A percentile compares a stretch with the other conserved stretches of the same genome.
Conservation (phyloP, 768 basidiomycete genomes). For the Scleroderma bovista region DNA sequence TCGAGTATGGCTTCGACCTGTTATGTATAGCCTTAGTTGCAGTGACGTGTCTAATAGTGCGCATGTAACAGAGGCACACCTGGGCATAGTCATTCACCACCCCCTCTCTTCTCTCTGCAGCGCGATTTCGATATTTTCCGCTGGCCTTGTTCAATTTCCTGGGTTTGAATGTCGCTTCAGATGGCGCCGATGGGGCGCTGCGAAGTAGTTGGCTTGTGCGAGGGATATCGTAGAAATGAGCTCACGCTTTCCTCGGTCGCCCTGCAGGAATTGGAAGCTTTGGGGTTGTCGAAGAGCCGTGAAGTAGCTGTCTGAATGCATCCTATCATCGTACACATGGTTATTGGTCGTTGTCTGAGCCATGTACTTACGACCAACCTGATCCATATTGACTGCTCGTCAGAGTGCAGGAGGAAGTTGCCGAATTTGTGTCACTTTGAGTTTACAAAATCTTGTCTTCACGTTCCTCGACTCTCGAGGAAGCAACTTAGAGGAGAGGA, state of each 20-base stretch:
- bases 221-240: background rate
- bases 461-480: too few species aligned
- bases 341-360: background rate
- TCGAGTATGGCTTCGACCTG: conserved; percentile 78
- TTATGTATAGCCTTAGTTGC: background rate
- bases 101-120: conserved; percentile 65
- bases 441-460: too few species aligned
- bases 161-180: conserved; percentile 72
- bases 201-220: background rate
- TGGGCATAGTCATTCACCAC: conserved; percentile 68
- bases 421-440: too few species aligned
- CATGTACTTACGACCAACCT: conserved; percentile 14
- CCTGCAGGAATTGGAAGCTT: conserved; percentile 4
- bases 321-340: conserved; percentile 35
- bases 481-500: too few species aligned
- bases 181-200: conserved; percentile 45
- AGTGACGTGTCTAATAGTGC: background rate
- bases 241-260: conserved; percentile 15
- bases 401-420: background rate
- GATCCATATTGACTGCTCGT: conserved; percentile 19
- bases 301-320: conserved; percentile 53
- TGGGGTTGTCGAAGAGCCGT: conserved; percentile 14
- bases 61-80: conserved; percentile 31
- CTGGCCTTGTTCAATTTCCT: conserved; percentile 67
- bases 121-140: conserved; percentile 65